Percentiles rank a stretch among this genome's conserved stretches.
These are phyloP conservation scores for Claviceps fusiformis DNA, from an alignment of 2,329 filamentous ascomycete species.

Conservation along the genomic window DNA sequence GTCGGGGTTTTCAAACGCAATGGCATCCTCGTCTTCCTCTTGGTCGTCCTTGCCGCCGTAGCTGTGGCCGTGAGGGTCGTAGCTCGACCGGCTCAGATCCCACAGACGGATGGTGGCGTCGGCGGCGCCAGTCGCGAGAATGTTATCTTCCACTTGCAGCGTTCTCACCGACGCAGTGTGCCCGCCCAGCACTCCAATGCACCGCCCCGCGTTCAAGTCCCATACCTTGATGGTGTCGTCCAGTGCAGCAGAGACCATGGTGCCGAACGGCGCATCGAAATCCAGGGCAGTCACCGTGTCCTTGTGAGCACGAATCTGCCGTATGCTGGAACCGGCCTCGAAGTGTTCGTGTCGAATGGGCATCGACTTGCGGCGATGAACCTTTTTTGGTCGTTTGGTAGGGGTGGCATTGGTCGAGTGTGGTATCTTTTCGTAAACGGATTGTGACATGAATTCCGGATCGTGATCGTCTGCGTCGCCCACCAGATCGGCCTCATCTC, in stretches of 20 bases:
- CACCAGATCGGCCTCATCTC: conserved; percentile 39
- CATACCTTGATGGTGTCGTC: conserved; percentile 93
- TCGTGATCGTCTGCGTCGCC: conserved; percentile 36
- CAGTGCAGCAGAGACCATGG: conserved; percentile 79
- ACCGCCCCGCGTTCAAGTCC: conserved; percentile 88
- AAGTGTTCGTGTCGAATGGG: conserved; percentile 93
- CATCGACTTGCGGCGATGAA: conserved; percentile 67
- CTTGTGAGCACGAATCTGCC: conserved; percentile 75
- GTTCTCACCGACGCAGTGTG: conserved; percentile 89
- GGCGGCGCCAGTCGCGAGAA: conserved; percentile 85
- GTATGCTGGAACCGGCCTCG: conserved; percentile 75
- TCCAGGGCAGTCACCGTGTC: conserved; percentile 83
- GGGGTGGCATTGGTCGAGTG: conserved; percentile 34
- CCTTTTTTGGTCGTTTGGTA: conserved; percentile 34
- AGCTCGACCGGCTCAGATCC: conserved; percentile 83
- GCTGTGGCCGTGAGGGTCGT: conserved; percentile 54
- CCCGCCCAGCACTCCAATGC: conserved; percentile 82
- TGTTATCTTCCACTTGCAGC: conserved; percentile 88
- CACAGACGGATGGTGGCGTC: conserved; percentile 90
- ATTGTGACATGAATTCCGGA: conserved; percentile 83
- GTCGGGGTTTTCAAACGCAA: conserved; percentile 60
- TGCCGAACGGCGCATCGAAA: conserved; percentile 95
- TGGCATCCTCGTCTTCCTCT: conserved; percentile 50
- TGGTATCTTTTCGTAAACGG: conserved; percentile 87
- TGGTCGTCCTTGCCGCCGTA: conserved; percentile 42